Base-by-base conservation (phyloP, 2,329 filamentous ascomycete species). In the Pyrenophora teres region DNA sequence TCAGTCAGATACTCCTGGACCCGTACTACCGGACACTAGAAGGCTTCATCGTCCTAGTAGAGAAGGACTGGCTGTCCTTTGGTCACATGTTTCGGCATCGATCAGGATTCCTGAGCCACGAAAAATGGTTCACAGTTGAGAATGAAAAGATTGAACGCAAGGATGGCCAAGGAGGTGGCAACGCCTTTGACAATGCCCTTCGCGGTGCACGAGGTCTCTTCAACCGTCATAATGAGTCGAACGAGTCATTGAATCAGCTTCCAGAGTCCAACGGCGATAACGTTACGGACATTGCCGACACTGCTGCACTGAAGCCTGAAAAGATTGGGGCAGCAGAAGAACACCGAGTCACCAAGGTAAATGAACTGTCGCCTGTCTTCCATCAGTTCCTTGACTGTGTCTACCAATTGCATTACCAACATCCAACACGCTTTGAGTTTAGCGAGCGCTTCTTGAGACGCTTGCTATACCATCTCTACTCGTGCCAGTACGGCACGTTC, bases 51-150 rank as follows among this genome's bases (percentile, higher is more conserved):
- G 87, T 96, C 2, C 78, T 99, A 6, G 83, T 99, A 2, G 94
- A 99, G 74, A 99, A 99, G 72, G 94, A 99, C 69, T 99, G 94
- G 90, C 77, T 99, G 10, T 94, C 93, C 0, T 99, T 97, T 76
- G 94, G 94, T 1, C 93, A 99, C 74, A 97, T 96, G 87, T 99
- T 99, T 75, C 86, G 92, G 47, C 86, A 96, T 65, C 87, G 94
- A n/a, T 90, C 90, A 12, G 94, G 94, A 3, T 89, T 89, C 63
- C 77, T 97, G 48, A 91, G 87, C 67, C 90, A 90, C 59, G 93
- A 97, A 60, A 96, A 95, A 67, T 97, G 92, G 92, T 99, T 99
- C 69, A 81, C 85, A 15, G 84, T 90, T 21, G 90, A 97, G 70
- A 92, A 88, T 63, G 93, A 97, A 72, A 77, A 82, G 76, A 75